Conservation (phyloP, 2,329 filamentous ascomycete species). For the Colletotrichum lini region DNA sequence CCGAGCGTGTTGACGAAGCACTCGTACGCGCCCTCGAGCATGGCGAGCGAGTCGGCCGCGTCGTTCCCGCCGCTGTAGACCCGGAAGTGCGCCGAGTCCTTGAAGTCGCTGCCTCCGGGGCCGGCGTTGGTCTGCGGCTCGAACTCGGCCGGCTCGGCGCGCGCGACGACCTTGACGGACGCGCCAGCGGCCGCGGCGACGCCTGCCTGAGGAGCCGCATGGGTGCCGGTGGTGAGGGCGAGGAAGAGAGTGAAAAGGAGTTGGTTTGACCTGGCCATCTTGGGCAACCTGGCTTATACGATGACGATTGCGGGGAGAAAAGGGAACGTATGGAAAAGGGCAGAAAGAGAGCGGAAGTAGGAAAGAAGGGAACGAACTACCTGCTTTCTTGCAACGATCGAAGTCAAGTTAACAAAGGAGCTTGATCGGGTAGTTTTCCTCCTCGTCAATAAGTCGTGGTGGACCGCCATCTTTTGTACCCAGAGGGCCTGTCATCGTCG, state of each 20-base stretch:
- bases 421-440: background rate
- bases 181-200: background rate
- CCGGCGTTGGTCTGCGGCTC: slow-evolving; percentile 51
- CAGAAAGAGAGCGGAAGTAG: slow-evolving; percentile 1
- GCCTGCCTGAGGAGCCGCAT: slow-evolving; percentile 32
- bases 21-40: slow-evolving; percentile 62
- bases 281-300: background rate
- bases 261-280: slow-evolving; percentile 31
- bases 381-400: background rate
- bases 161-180: slow-evolving; percentile 8
- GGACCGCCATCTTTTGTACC: slow-evolving; percentile 25
- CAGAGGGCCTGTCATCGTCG: slow-evolving; percentile 5
- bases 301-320: background rate
- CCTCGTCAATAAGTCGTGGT: background rate
- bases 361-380: background rate
- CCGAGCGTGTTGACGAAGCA: slow-evolving; percentile 56
- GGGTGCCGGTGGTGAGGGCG: slow-evolving; percentile 18
- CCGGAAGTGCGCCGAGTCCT: slow-evolving; percentile 58
- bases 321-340: slow-evolving; percentile 13
- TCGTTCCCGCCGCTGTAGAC: slow-evolving; percentile 50
- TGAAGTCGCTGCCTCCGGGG: slow-evolving; percentile 50
- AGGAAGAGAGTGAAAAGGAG: slow-evolving; percentile 34
- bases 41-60: slow-evolving; percentile 51
- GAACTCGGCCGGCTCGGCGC: slow-evolving; percentile 46
- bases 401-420: background rate